Evolutionary conservation across 179 eudicot genomes (phyloP).

Genomic region (Actinidia chinensis): DNA sequence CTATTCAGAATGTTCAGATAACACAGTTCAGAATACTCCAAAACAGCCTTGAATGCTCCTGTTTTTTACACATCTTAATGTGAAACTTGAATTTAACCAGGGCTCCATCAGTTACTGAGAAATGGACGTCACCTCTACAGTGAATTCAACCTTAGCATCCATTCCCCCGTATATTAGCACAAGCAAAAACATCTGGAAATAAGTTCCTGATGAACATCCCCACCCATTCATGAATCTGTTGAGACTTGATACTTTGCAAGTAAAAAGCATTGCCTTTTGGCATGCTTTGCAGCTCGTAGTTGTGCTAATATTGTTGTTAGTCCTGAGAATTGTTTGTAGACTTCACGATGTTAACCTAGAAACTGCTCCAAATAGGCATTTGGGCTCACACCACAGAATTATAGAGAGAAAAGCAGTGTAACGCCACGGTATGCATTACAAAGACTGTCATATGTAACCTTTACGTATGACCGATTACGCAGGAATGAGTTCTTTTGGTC

Average conservation of each 20-base stretch:
- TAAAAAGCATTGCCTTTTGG: slow-evolving; percentile 91
- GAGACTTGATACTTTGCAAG: slow-evolving; percentile 84
- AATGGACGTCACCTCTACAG: slow-evolving; percentile 67
- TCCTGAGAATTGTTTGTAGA: slow-evolving; percentile 50
- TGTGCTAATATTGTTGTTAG: slow-evolving; percentile 89
- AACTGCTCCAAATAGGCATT: not conserved
- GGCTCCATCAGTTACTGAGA: slow-evolving; percentile 57
- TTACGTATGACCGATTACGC: not conserved
- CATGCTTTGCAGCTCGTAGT: slow-evolving; percentile 88
- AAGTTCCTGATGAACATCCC: slow-evolving; percentile 81
- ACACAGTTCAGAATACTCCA: too few species aligned
- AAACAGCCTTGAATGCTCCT: not conserved
- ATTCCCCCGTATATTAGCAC: slow-evolving; percentile 85
- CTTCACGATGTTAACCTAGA: slow-evolving; percentile 18
- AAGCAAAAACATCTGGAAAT: slow-evolving; percentile 81
- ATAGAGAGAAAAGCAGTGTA: not conserved
- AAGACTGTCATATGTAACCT: too few species aligned
- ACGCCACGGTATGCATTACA: too few species aligned
- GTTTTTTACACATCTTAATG: too few species aligned
- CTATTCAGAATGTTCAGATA: not conserved
- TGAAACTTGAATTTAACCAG: too few species aligned
- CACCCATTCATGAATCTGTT: slow-evolving; percentile 71
- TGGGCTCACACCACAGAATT: not conserved
- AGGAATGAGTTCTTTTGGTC: not conserved
- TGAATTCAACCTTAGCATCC: slow-evolving; percentile 74